A percentile compares a stretch with the other conserved stretches of the same genome.
Evolutionary conservation across 2,329 filamentous ascomycete species (phyloP).

Genomic region (Colletotrichum sp.): DNA sequence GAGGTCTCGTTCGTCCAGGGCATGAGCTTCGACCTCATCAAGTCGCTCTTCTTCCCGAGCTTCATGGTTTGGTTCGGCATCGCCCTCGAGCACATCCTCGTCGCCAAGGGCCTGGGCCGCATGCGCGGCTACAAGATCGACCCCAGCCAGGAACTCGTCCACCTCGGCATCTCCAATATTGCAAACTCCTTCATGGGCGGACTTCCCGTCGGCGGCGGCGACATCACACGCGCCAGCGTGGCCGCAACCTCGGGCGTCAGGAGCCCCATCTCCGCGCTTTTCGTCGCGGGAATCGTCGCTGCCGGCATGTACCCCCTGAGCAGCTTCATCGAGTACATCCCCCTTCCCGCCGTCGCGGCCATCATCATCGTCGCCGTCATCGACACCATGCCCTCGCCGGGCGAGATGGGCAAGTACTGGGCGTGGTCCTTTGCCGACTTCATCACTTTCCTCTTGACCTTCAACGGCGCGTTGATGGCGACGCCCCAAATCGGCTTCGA

Average conservation of each 20-base stretch:
- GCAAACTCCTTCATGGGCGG: background rate
- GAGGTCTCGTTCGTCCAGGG: background rate
- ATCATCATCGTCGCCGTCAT: background rate
- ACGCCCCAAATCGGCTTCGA: background rate
- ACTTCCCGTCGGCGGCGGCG: background rate
- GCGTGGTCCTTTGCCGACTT: background rate
- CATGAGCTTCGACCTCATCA: background rate
- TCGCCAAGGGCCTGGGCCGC: background rate
- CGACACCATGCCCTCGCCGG: background rate
- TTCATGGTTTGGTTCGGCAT: background rate
- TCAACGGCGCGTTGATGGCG: background rate
- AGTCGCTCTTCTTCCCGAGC: background rate
- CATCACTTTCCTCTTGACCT: background rate
- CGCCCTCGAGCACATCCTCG: background rate
- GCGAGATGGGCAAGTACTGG: background rate
- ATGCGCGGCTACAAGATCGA: background rate
- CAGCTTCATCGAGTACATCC: background rate
- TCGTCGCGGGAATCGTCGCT: background rate
- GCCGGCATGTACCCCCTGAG: background rate
- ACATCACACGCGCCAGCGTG: background rate
- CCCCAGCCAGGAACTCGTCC: background rate
- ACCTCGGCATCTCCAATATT: background rate
- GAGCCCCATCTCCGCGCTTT: background rate
- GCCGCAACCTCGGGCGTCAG: background rate
- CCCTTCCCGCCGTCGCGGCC: background rate